Base-by-base conservation (phyloP, 2,329 filamentous ascomycete species). In the Shiraia sp. region DNA sequence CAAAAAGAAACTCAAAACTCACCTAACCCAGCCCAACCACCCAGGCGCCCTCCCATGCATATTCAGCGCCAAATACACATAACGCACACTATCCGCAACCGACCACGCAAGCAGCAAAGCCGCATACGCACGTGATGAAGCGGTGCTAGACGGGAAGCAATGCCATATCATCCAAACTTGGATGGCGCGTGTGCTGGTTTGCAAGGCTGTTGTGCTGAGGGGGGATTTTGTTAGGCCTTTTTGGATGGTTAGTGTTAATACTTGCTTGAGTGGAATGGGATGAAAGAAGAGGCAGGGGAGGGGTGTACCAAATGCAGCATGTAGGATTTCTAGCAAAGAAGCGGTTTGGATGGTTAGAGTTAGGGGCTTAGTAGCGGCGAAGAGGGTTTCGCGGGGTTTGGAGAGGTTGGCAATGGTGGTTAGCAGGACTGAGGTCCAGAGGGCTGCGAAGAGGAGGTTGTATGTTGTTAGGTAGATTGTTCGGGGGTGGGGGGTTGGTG, bases 91-190 rank as follows among this genome's bases (percentile, higher is more conserved):
- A 28, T 62, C 59, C 6, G 59, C 59, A 6, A 45, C n/a, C 10
- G 51, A 36, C 59, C 59, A 62, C 7, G 57, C 59, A 13, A 57
- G 24, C 10, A 61, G 26, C 13, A 61, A 33, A 6, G 49, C 37
- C 7, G 40, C n/a, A 24, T 59, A 62, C 3, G 59, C 55, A 12
- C 10, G 16, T 1, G 53, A 58, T 2, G 39, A 14, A 4, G 53
- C 50, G 1, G 57, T 59, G 27, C 32, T 53, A 2, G 19, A 26
- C 0, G 59, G 59, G 25, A 59, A 62, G 8, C 32, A 31, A 15
- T 40, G 53, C 59, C 57, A 62, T 5, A 62, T 49, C 51, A 62
- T 54, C 58, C 58, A 62, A 3, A 59, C 53, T 28, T 62, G 59
- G 13, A 62, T 62, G 3, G 49, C 48, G n/a, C 59, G 57, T 2